Base-by-base conservation (phyloP, 1,284 basidiomycete genomes). In the Anthracocystis setariae region DNA sequence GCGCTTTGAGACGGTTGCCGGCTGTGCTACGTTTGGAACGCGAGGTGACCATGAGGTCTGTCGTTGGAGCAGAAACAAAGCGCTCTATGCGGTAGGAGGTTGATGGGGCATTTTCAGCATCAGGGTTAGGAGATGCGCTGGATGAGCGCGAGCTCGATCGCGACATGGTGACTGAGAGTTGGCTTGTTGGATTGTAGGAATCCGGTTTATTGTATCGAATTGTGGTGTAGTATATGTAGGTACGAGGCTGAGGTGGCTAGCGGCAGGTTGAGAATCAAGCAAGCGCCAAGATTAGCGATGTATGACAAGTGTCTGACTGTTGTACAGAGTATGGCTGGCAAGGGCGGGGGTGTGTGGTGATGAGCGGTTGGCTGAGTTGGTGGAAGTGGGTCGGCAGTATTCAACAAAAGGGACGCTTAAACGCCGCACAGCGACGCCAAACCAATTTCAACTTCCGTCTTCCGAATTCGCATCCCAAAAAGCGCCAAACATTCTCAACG, bases 1-100 rank as follows among this genome's bases (percentile, higher is more conserved):
- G 70, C 5, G 73, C 77, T 48, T 70, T 69, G 61, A 82, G 78
- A 23, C 74, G 59, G 46, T 76, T 76, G 5, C 74, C 74, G 13
- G 74, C 74, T 3, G 74, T 76, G 23, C 38, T 46, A 25, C 74
- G 66, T 49, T 68, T 71, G n/a, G 74, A 23, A n/a, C 74, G 58
- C 5, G 56, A 54, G 18, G 64, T 64, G 44, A 71, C 57, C 64
- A 74, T 65, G 15, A 73, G 54, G 8, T 68, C 61, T 32, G 46
- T 7, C 12, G 37, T 13, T 3, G 23, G 9, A 20, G 46, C 4
- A 8, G 53, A 3, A 27, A 54, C 56, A 51, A 46, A 56, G 23
- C 58, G 68, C 29, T 71, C 68, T 25, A 71, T 58, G 21, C 68
- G 57, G 43, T 53, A 70, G 45, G 63, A 52, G 3, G 64, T 46